These are phyloP conservation scores for Naganishia randhawae DNA, from an alignment of 768 basidiomycete genomes.

Conservation along the genomic window DNA sequence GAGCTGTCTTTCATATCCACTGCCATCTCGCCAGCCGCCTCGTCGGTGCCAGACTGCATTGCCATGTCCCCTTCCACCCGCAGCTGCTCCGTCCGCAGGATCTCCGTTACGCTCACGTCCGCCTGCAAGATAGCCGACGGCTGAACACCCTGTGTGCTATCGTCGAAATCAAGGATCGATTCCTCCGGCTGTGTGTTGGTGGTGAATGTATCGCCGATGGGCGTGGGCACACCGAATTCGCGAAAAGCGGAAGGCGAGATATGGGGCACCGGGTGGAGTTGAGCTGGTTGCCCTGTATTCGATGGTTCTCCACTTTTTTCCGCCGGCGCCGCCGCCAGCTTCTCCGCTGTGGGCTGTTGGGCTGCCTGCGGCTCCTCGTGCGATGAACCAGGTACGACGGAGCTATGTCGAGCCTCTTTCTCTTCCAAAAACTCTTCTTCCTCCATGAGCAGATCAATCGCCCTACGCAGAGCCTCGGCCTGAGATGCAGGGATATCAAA, in stretches of 20 bases:
- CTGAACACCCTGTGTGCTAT: background rate
- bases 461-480: background rate
- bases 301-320: background rate
- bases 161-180: slow-evolving; percentile 11
- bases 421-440: slow-evolving; percentile 8
- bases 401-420: background rate
- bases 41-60: background rate
- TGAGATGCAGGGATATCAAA: slow-evolving; percentile 6
- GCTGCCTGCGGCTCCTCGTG: background rate
- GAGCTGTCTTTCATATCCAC: background rate
- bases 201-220: background rate
- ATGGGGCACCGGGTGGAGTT: slow-evolving; percentile 1
- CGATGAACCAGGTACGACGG: background rate
- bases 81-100: background rate
- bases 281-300: background rate
- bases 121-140: background rate
- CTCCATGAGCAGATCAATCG: slow-evolving; percentile 11
- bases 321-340: background rate
- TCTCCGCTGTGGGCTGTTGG: background rate
- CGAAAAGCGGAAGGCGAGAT: slow-evolving; percentile 8
- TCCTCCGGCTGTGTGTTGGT: slow-evolving; percentile 9
- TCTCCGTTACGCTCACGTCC: background rate
- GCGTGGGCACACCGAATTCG: background rate
- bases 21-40: background rate
- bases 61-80: background rate